Base-by-base conservation (phyloP, 768 basidiomycete species). In the Holtermannia corniformis region DNA sequence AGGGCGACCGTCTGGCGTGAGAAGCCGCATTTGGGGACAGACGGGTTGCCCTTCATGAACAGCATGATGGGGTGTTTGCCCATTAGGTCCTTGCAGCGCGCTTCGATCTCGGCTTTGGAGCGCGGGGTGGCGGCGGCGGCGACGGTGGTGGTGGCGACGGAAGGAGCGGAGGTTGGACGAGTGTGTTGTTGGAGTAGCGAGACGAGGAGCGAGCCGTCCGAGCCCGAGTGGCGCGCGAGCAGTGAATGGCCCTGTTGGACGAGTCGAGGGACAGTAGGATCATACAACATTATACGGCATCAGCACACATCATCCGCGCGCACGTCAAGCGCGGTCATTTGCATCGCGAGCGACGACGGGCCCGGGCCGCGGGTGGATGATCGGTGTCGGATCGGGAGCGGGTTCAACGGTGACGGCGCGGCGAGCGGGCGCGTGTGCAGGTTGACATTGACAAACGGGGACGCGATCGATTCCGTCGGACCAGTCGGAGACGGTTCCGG, bases 21-120 rank as follows among this genome's bases (percentile, higher is more conserved):
- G 68, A 91, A 93, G 1, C 88, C 88, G 60, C 89, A 93, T 52
- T 83, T 81, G 4, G 89, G 89, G 1, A 74, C 75, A 26, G 82
- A 78, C 0, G 88, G 87, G 47, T 74, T 78, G 19, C 89, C 89
- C 71, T 93, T 93, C 87, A 93, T 92, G 78, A 92, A 90, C 52
- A 92, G 64, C 23, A 93, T 83, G 11, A 91, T 82, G 20, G 78
- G 76, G 72, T 78, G 80, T 73, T 87, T 81, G 56, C 78, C 79
- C 90, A 96, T 93, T 52, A 99, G 73, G 43, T 55, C 58, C 14
- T 72, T 76, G 65, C 92, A 79, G 47, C 90, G 79, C 41, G 73
- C 67, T 14, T 79, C 76, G 20, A 93, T 78, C 61, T 86, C 78
- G 60, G 86, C 86, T 16, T 76, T 73, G 0, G 81, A 79, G 20